These are phyloP conservation scores for Blechomonas ayalai DNA, from an alignment of 208 protist species.

Conservation along the genomic window DNA sequence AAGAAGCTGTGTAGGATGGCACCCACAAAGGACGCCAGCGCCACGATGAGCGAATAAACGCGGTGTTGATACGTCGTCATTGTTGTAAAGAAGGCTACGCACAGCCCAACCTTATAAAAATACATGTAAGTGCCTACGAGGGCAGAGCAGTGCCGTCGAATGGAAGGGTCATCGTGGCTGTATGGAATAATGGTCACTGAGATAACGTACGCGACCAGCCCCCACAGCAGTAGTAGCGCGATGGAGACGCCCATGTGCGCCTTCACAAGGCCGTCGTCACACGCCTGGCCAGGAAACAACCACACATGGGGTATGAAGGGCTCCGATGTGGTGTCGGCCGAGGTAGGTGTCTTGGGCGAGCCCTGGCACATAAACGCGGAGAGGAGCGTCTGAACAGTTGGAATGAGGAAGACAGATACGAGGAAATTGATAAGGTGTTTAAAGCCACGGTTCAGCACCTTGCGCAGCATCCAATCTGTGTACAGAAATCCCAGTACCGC, in stretches of 20 bases:
- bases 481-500: background rate
- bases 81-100: slow-evolving; percentile 4
- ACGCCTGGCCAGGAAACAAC: slow-evolving; percentile 9
- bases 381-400: slow-evolving; percentile 10
- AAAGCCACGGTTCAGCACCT: background rate
- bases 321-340: background rate
- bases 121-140: slow-evolving; percentile 2
- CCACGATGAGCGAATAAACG: slow-evolving; percentile 2
- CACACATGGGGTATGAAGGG: slow-evolving; percentile 1
- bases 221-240: slow-evolving; percentile 1
- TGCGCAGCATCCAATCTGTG: background rate
- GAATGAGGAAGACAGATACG: slow-evolving; percentile 11
- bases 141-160: slow-evolving; percentile 1
- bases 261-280: background rate
- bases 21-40: slow-evolving; percentile 1
- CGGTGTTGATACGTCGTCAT: background rate
- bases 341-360: background rate
- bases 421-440: slow-evolving; percentile 5
- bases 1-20: slow-evolving; percentile 8
- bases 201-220: background rate
- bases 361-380: slow-evolving; percentile 5
- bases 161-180: background rate
- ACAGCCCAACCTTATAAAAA: slow-evolving; percentile 12
- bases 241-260: slow-evolving; percentile 7
- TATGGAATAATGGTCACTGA: background rate